phyloP scores from a whole-genome alignment of 768 basidiomycete species.

The Floccularia luteovirens region DNA sequence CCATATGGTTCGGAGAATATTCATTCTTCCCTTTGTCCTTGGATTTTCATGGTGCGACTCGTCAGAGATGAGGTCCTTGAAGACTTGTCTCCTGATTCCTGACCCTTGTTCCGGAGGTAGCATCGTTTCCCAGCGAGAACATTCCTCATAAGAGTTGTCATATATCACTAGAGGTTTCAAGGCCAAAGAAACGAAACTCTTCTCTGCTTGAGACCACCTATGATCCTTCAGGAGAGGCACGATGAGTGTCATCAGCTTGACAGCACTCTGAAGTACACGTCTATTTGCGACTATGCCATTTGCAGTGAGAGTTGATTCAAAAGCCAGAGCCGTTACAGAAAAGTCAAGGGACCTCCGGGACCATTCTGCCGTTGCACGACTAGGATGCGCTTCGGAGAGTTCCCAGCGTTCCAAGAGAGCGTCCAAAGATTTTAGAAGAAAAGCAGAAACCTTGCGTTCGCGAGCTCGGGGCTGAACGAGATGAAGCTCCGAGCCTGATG shows the following conservation, averaged over 20 bases:
- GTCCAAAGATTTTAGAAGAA: constrained; percentile 59
- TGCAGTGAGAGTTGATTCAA: constrained; percentile 55
- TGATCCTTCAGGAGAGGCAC: constrained; percentile 30
- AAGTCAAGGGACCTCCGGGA: constrained; percentile 66
- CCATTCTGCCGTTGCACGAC: constrained; percentile 48
- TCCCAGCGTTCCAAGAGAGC: constrained; percentile 43
- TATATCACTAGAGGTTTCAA: constrained; percentile 58
- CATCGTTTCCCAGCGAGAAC: constrained; percentile 36
- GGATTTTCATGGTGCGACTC: constrained; percentile 6
- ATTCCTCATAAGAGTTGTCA: constrained; percentile 17
- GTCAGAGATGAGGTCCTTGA: constrained; percentile 28
- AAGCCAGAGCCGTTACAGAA: constrained; percentile 56
- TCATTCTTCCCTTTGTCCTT: constrained; percentile 18
- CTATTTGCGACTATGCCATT: constrained; percentile 60
- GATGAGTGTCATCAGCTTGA: constrained; percentile 33
- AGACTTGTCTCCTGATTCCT: constrained; percentile 55
- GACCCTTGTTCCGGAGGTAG: constrained; percentile 33
- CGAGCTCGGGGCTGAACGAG: constrained; percentile 42
- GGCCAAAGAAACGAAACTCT: constrained; percentile 53
- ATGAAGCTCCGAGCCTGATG: constrained; percentile 10
- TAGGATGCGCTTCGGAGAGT: constrained; percentile 15
- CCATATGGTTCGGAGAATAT: constrained; percentile 57
- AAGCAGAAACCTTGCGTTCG: constrained; percentile 55
- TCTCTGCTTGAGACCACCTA: constrained; percentile 57
- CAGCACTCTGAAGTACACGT: constrained; percentile 56